A percentile compares a stretch with the other conserved stretches of the same genome.
Evolutionary conservation across 2,329 filamentous ascomycete species (phyloP).

Genomic region (Colletotrichum zoysiae): DNA sequence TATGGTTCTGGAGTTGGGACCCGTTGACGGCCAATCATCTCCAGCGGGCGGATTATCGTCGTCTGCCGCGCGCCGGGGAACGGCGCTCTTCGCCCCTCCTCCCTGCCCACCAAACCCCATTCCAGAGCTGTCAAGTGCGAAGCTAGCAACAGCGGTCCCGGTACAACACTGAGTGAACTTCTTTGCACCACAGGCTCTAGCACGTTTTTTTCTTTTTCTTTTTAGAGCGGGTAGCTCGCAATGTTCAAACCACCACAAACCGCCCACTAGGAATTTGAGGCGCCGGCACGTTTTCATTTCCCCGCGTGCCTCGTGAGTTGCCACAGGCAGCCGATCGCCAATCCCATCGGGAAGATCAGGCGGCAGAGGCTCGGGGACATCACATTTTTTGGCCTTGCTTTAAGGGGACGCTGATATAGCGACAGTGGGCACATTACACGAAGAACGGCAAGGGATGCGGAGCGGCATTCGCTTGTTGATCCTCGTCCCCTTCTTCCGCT

Average conservation of each 20-base stretch:
- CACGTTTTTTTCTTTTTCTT: slow-evolving; percentile 1
- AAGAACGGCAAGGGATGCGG: slow-evolving; percentile 15
- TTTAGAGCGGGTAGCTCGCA: background rate
- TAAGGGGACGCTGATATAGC: background rate
- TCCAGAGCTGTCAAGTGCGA: slow-evolving; percentile 9
- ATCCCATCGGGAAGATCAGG: background rate
- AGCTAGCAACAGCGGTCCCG: background rate
- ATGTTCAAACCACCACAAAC: background rate
- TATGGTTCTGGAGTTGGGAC: background rate
- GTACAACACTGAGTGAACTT: background rate
- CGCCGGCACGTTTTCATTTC: slow-evolving; percentile 36
- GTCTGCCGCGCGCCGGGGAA: slow-evolving; percentile 24
- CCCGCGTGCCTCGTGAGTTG: slow-evolving; percentile 32
- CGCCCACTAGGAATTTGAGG: slow-evolving; percentile 30
- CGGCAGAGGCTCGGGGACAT: background rate
- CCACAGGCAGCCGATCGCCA: slow-evolving; percentile 6
- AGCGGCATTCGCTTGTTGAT: background rate
- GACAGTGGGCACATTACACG: background rate
- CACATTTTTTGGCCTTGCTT: background rate
- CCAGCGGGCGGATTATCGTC: slow-evolving; percentile 25
- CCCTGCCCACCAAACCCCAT: slow-evolving; percentile 2
- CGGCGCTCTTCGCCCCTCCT: background rate
- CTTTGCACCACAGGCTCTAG: slow-evolving; percentile 14
- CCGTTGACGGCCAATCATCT: slow-evolving; percentile 29
- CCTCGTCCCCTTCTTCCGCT: background rate